These are phyloP conservation scores for Saccharata proteae DNA, from an alignment of 2,329 filamentous ascomycete genomes.

Conservation along the genomic window DNA sequence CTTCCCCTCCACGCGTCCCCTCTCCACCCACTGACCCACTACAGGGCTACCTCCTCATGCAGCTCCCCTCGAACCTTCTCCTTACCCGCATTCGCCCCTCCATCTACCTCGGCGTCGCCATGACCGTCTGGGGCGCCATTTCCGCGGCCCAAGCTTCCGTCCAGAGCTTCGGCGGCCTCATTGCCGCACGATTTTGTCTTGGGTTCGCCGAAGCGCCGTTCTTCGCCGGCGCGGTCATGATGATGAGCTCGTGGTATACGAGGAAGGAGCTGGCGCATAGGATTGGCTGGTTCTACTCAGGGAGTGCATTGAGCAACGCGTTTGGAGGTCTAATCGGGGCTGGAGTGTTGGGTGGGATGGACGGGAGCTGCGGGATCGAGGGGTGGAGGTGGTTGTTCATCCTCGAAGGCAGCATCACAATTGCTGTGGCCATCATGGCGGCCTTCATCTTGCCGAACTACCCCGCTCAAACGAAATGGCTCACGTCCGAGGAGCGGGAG, in stretches of 20 bases:
- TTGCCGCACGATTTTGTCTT: constrained; percentile 38
- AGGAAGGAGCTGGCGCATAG: constrained; percentile 8
- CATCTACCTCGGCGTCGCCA: constrained; percentile 39
- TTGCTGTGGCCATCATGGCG: constrained; percentile 7
- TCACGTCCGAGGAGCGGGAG: constrained; percentile 11
- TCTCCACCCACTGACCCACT: too few relatives aligned
- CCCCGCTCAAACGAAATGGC: constrained; percentile 10
- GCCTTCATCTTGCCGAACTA: constrained; percentile 10
- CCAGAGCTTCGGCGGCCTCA: constrained; percentile 29
- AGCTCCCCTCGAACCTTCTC: constrained; percentile 48
- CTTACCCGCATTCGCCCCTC: constrained; percentile 43
- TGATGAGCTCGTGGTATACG: constrained; percentile 16
- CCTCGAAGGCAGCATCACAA: constrained; percentile 8
- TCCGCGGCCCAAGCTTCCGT: constrained; percentile 36
- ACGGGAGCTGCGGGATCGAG: constrained; percentile 9
- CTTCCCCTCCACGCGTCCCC: too few relatives aligned
- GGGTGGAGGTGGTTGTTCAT: constrained; percentile 11
- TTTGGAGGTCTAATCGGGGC: constrained; percentile 11
- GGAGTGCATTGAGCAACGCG: constrained; percentile 10
- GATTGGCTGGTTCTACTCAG: constrained; percentile 9
- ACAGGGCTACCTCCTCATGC: constrained; percentile 46
- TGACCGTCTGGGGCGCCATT: constrained; percentile 30
- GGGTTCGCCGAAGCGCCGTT: constrained; percentile 36
- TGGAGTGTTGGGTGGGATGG: constrained; percentile 10
- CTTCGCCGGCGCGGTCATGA: constrained; percentile 12